Evolutionary conservation across 306 rosid species (phyloP).

Genomic region (Corylus avellana): DNA sequence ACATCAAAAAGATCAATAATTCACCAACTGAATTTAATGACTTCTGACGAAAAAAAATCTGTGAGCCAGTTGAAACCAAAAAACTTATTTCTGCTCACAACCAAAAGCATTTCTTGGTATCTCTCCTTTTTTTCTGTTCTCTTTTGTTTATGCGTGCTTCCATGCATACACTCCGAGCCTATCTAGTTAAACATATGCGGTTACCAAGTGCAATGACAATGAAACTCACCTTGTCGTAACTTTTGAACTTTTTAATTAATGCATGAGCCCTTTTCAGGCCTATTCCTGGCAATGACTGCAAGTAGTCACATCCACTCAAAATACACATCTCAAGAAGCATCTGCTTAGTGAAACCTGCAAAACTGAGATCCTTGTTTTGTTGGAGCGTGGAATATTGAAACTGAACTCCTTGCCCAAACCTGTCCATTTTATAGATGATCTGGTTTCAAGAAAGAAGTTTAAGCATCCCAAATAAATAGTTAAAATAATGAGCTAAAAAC

Average conservation of each 20-base stretch:
- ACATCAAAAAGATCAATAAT: slow-evolving; percentile 21
- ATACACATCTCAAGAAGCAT: slow-evolving; percentile 97
- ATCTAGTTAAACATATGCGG: background rate
- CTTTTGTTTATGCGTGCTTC: background rate
- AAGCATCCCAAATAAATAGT: slow-evolving; percentile 20
- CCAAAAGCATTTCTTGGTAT: background rate
- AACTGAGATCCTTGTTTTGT: slow-evolving; percentile 76
- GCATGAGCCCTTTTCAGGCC: slow-evolving; percentile 95
- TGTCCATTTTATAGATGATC: slow-evolving; percentile 97
- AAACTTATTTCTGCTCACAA: background rate
- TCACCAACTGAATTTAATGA: background rate
- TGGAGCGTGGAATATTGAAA: slow-evolving; percentile 66
- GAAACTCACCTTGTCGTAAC: slow-evolving; percentile 75
- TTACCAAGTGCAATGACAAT: background rate
- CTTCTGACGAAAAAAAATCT: background rate
- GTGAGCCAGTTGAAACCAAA: background rate
- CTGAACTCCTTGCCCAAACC: slow-evolving; percentile 89
- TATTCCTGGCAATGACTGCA: slow-evolving; percentile 93
- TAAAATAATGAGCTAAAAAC: background rate
- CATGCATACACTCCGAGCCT: background rate
- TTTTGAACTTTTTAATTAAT: slow-evolving; percentile 62
- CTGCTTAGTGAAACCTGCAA: slow-evolving; percentile 80
- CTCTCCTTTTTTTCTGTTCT: background rate
- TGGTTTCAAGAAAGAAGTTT: slow-evolving; percentile 38
- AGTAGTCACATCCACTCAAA: slow-evolving; percentile 95